These are phyloP conservation scores for Dacryopinax primogenitus DNA, from an alignment of 768 basidiomycete species.

Conservation along the genomic window DNA sequence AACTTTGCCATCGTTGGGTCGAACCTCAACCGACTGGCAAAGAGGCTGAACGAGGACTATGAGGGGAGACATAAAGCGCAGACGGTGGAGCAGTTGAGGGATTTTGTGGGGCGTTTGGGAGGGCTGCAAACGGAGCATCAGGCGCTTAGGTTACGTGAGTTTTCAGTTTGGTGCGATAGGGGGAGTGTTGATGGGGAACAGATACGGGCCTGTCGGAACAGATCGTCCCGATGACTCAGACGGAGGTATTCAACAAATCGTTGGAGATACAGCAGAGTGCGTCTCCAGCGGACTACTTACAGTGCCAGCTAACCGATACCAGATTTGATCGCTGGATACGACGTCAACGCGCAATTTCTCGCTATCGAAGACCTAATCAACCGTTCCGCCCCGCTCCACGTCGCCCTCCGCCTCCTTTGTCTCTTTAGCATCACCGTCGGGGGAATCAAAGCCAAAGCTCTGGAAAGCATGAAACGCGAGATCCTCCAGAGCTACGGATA, in stretches of 20 bases:
- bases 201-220: slow-evolving; percentile 93
- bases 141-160: slow-evolving; percentile 73
- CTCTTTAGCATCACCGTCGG: slow-evolving; percentile 73
- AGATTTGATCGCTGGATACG: slow-evolving; percentile 94
- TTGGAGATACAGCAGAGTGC: slow-evolving; percentile 93
- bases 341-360: slow-evolving; percentile 62
- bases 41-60: slow-evolving; percentile 81
- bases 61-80: slow-evolving; percentile 80
- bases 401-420: slow-evolving; percentile 67
- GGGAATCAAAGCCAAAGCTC: slow-evolving; percentile 71
- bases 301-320: neutral
- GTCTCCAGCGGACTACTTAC: slow-evolving; percentile 18
- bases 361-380: slow-evolving; percentile 85
- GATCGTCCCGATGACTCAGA: slow-evolving; percentile 68
- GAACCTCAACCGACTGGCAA: slow-evolving; percentile 66
- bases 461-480: slow-evolving; percentile 85
- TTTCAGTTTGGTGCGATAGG: neutral
- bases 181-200: slow-evolving; percentile 24
- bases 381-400: slow-evolving; percentile 69
- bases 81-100: slow-evolving; percentile 79
- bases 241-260: slow-evolving; percentile 79
- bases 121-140: slow-evolving; percentile 88
- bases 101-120: slow-evolving; percentile 91
- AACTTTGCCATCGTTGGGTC: slow-evolving; percentile 86
- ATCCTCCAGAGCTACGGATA: slow-evolving; percentile 62